Evolutionary conservation across 495 filamentous ascomycete genomes (phyloP), one percentile per base, ranked within the genome.

Genomic region (Barbatosphaeria neglecta): DNA sequence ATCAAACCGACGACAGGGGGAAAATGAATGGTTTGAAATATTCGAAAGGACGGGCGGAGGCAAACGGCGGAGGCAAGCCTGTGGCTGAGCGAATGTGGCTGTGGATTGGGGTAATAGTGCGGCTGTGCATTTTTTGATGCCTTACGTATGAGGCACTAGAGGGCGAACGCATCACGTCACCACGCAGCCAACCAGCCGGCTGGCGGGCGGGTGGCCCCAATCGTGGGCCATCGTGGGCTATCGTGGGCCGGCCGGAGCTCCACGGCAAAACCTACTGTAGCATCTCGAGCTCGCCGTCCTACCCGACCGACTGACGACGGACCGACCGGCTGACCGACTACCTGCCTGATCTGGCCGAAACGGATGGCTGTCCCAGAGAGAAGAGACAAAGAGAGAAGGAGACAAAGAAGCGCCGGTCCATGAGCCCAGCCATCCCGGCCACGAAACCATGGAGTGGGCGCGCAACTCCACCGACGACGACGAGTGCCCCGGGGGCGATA

Each of bases 401-500:
- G 44, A 42, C 22, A 43, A 23, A 24, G 22, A 22, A 24, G 27
- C 42, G 24, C 24, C n/a, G 27, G 17, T n/a, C n/a, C n/a, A n/a
- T n/a, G n/a, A n/a, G n/a, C n/a, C n/a, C n/a, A n/a, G n/a, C n/a
- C n/a, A n/a, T n/a, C n/a, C n/a, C 15, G 13, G 16, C 2, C 31
- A n/a, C 15, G 43, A 47, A 50, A 41, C 37, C 49, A 57, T 60
- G 57, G 47, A 50, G 42, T 43, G 50, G 2, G 50, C 60, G 22
- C 40, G 50, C 19, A 46, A 59, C 18, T 25, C 25, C 41, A 48
- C 48, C 25, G 46, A 38, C 45, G 43, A 56, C 15, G 49, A 44
- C 17, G n/a, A n/a, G n/a, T 65, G 64, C 52, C 48, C 55, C 20
- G 63, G 56, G 20, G 57, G 64, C 27, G 42, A 35, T 35, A 35